Percentiles rank a stretch among this genome's conserved stretches.
These are phyloP conservation scores for Apiosordaria backusii DNA, from an alignment of 495 filamentous ascomycete genomes.

Conservation along the genomic window DNA sequence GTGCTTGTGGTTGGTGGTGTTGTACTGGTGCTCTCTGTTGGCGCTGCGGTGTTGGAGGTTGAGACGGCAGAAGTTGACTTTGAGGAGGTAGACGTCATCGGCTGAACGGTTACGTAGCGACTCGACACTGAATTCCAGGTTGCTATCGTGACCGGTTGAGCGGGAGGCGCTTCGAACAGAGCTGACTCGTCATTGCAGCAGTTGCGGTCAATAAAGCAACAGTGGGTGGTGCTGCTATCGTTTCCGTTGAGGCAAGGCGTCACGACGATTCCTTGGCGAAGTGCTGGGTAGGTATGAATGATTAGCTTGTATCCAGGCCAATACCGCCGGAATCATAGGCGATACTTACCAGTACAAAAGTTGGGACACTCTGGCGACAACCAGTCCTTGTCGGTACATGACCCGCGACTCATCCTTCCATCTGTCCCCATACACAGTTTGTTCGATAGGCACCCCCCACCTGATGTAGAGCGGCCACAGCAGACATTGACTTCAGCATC, in stretches of 20 bases:
- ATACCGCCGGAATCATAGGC: background rate
- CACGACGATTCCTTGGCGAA: background rate
- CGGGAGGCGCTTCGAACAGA: background rate
- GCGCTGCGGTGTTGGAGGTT: background rate
- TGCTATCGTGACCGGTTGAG: background rate
- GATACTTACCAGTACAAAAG: background rate
- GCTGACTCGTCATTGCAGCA: background rate
- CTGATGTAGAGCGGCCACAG: background rate
- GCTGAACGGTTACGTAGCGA: background rate
- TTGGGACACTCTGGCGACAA: slow-evolving; percentile 2
- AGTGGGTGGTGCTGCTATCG: background rate
- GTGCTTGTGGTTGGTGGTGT: background rate
- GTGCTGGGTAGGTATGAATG: background rate
- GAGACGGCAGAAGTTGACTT: background rate
- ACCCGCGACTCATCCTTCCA: background rate
- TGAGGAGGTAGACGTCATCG: background rate
- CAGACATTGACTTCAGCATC: slow-evolving; percentile 7
- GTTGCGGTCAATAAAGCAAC: background rate
- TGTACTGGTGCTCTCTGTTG: background rate
- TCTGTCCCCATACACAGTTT: background rate
- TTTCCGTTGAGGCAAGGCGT: background rate
- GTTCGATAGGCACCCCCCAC: slow-evolving; percentile 3
- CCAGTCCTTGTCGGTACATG: slow-evolving; percentile 6
- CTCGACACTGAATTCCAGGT: background rate
- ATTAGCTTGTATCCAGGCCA: background rate